Conservation (phyloP, 768 basidiomycete genomes). For the Candolleomyces efflorescens region DNA sequence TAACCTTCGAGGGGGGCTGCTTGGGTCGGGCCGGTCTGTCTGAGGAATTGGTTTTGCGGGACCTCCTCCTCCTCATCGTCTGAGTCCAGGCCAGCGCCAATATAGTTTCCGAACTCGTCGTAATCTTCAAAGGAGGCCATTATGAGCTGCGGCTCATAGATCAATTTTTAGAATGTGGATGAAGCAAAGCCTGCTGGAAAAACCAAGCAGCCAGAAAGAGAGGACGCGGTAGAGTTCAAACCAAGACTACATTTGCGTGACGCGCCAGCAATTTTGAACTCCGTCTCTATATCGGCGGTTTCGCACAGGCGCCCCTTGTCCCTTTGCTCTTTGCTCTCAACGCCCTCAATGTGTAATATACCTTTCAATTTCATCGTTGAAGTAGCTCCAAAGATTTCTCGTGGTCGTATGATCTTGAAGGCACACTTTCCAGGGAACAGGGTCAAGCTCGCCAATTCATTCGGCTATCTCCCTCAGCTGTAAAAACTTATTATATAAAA, state of each 20-base stretch:
- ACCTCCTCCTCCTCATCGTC: conserved; percentile 59
- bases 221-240: neutral
- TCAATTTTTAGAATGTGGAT: neutral
- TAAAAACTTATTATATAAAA: too few relatives aligned
- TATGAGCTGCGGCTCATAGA: neutral
- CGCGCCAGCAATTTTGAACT: conserved; percentile 10
- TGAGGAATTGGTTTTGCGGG: conserved; percentile 44
- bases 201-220: conserved; percentile 5
- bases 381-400: too few relatives aligned
- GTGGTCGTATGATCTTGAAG: too few relatives aligned
- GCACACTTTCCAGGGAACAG: too few relatives aligned
- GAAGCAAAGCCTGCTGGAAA: neutral
- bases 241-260: conserved; percentile 1
- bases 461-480: too few relatives aligned
- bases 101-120: conserved; percentile 97
- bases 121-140: conserved; percentile 74
- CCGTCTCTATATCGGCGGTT: neutral
- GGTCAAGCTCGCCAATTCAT: too few relatives aligned
- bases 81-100: conserved; percentile 91
- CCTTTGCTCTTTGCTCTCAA: too few relatives aligned
- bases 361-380: too few relatives aligned
- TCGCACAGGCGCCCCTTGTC: neutral
- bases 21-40: conserved; percentile 27
- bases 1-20: conserved; percentile 75
- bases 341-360: too few relatives aligned